Evolutionary conservation across 2,329 filamentous ascomycete genomes (phyloP), one percentile per base, ranked within the genome.

Genomic region (Penicillium sumatraense): DNA sequence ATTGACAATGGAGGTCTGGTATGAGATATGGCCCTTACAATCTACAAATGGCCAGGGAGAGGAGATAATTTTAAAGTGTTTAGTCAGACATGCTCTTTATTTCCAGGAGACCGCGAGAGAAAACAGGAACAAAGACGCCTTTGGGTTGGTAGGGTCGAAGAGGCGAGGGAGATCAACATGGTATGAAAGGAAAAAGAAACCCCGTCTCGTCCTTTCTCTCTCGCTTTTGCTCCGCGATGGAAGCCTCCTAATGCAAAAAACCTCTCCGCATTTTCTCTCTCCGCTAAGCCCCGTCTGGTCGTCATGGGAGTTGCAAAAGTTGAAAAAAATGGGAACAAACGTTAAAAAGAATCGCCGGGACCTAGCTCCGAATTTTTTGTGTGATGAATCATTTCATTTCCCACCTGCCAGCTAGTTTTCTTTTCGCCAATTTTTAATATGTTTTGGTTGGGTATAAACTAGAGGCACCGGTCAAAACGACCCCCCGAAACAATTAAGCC

Each of bases 101-200:
- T 66, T 65, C 63, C 64, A 67, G 63, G 64, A 66, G 64, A 63
- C 63, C 60, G 56, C 61, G 62, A 65, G 65, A 67, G 61, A 64
- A 62, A 60, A 59, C 52, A 63, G 56, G 59, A 63, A 62, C 58
- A 56, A 64, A 65, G 63, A 66, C 62, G 54, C 59, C 59, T 58
- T n/a, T 62, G 54, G 58, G 59, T 54, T 56, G 59, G 53, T 65
- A 60, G 62, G 63, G 64, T 64, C 61, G 63, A 64, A 64, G 62
- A 64, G 61, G 61, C 53, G 60, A 63, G 55, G 58, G 59, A 61
- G 62, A 64, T 62, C 59, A 63, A 61, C 56, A 59, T 56, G 56
- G 10, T 60, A 59, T 57, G 53, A 44, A 61, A 61, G 58, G 56
- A 57, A 60, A 64, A 60, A 57, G 53, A 60, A 57, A 59, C 54